Evolutionary conservation across 441 rosid genomes (phyloP).

Genomic region (Capsella rubella): DNA sequence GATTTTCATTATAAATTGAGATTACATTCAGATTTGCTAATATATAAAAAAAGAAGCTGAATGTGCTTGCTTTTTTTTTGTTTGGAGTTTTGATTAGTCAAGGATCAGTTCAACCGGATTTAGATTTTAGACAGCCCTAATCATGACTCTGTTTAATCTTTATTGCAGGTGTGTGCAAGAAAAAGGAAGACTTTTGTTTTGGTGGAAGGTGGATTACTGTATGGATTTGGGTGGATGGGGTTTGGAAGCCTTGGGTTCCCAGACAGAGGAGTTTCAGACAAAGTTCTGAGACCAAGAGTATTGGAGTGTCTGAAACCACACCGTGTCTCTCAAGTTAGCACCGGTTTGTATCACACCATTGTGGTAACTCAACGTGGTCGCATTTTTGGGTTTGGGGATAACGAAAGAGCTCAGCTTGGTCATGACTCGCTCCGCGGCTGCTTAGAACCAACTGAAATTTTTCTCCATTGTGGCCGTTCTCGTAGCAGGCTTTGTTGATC

Average conservation of each 20-base stretch:
- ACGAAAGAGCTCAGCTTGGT: slow-evolving; percentile 92
- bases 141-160: slow-evolving; percentile 7
- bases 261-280: slow-evolving; percentile 74
- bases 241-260: slow-evolving; percentile 95
- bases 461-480: slow-evolving; percentile 54
- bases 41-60: not conserved
- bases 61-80: not conserved
- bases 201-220: slow-evolving; percentile 71
- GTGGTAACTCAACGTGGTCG: slow-evolving; percentile 70
- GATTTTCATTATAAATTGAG: not conserved
- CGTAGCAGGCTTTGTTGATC: slow-evolving; percentile 40
- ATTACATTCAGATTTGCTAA: not conserved
- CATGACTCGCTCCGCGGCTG: slow-evolving; percentile 75
- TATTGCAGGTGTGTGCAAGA: slow-evolving; percentile 89
- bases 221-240: slow-evolving; percentile 94
- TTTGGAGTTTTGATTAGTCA: not conserved
- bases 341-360: slow-evolving; percentile 91
- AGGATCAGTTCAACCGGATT: not conserved
- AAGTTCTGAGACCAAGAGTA: slow-evolving; percentile 73
- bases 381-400: slow-evolving; percentile 90
- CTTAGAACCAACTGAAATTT: slow-evolving; percentile 85
- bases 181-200: slow-evolving; percentile 93
- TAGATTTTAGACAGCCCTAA: not conserved
- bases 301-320: slow-evolving; percentile 75
- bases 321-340: slow-evolving; percentile 80